Base-by-base conservation (phyloP, 2,329 filamentous ascomycete species). In the Dactylellina leptospora region DNA sequence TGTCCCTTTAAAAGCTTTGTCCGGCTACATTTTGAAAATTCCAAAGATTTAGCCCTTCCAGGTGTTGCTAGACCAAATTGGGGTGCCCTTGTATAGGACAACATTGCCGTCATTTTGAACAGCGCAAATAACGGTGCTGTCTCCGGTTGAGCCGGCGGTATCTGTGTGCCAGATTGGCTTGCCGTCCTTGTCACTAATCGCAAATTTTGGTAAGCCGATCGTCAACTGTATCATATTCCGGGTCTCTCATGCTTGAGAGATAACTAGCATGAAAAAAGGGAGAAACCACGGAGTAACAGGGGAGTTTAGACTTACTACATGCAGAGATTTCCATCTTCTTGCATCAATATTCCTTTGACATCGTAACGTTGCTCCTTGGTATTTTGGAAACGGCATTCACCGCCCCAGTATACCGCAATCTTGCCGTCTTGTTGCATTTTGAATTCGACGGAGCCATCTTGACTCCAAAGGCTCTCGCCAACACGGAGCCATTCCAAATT, bases 51-150 rank as follows among this genome's bases (percentile, higher is more conserved):
- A n/a, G n/a, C n/a, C n/a, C n/a, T 33, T 33, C 6, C 28, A 6
- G 11, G 28, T 79, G 47, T 76, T 69, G 73, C 74, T 78, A 11
- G 77, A 62, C 78, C 78, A 79, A 48, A 79, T 76, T 1, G 77
- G 75, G 4, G 75, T 78, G 5, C 78, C 78, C 51, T 76, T 78
- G 33, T 79, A 79, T 4, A 79, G 42, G 16, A 79, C 77, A 8
- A 79, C 75, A 16, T 79, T 79, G 36, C 78, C 78, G 23, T 79
- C 78, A 10, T 79, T 75, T 64, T 79, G 78, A 0, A 79, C 77
- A 10, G 75, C 69, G 5, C 76, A 60, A 50, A 79, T 76, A n/a
- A 76, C 33, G 13, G 64, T 62, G 48, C 28, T 30, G 22, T 71
- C 76, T 1, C 77, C 76, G 0, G 55, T 75, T 13, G 59, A 55